These are phyloP conservation scores for Colletotrichum sojae DNA, from an alignment of 2,329 filamentous ascomycete genomes.

Conservation along the genomic window DNA sequence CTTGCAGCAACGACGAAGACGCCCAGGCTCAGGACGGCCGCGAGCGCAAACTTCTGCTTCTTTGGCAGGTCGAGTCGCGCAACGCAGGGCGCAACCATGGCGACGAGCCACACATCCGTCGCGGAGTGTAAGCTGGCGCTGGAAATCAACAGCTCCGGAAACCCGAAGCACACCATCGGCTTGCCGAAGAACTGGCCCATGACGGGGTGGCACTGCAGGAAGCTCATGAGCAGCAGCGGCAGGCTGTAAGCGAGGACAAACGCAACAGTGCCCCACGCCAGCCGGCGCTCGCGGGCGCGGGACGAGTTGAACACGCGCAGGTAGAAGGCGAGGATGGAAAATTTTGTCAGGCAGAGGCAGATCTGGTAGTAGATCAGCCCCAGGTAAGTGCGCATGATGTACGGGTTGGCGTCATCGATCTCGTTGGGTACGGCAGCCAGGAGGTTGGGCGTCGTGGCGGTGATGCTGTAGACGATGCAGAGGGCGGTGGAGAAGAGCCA, in stretches of 20 bases:
- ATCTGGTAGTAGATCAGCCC: conserved; percentile 56
- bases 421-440: conserved; percentile 34
- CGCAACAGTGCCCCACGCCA: conserved; percentile 51
- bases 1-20: conserved; percentile 56
- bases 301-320: conserved; percentile 53
- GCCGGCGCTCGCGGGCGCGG: conserved; percentile 49
- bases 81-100: conserved; percentile 59
- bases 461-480: conserved; percentile 50
- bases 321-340: conserved; percentile 56
- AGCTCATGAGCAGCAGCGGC: conserved; percentile 52
- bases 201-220: conserved; percentile 61
- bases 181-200: conserved; percentile 53
- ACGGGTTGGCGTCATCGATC: conserved; percentile 42
- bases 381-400: conserved; percentile 50
- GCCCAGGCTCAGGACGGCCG: conserved; percentile 60
- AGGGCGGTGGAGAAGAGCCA: conserved; percentile 51
- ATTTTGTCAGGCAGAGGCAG: conserved; percentile 55
- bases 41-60: conserved; percentile 60
- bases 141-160: conserved; percentile 58
- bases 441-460: conserved; percentile 45
- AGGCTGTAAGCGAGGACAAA: conserved; percentile 53
- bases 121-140: conserved; percentile 62
- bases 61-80: conserved; percentile 53
- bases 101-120: conserved; percentile 60
- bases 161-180: conserved; percentile 55